phyloP scores from a whole-genome alignment of 2,329 filamentous ascomycete species.

The Plectosphaerella plurivora region DNA sequence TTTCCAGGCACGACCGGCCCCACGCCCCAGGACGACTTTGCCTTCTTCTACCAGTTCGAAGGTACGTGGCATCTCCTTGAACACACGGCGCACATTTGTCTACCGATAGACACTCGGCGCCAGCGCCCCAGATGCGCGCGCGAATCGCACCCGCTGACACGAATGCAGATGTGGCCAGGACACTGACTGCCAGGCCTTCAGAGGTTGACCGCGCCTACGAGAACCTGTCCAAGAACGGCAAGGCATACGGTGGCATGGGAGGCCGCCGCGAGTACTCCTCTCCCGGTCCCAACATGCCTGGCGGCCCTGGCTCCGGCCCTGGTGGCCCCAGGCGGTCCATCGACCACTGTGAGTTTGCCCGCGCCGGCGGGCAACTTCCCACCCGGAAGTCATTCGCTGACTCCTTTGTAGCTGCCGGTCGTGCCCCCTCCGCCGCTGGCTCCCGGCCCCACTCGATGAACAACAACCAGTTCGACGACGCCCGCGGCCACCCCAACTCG shows the following conservation, averaged over 20 bases:
- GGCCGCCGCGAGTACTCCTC: slow-evolving; percentile 79
- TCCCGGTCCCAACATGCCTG: slow-evolving; percentile 38
- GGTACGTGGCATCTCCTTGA: slow-evolving; percentile 55
- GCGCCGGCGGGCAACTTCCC: slow-evolving; percentile 12
- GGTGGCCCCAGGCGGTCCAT: slow-evolving; percentile 17
- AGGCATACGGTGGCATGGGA: slow-evolving; percentile 66
- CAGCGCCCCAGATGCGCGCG: slow-evolving; percentile 1
- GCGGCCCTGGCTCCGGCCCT: slow-evolving; percentile 17
- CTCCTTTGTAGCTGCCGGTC: slow-evolving; percentile 54
- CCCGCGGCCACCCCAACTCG: slow-evolving; percentile 64
- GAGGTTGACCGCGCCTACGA: slow-evolving; percentile 96
- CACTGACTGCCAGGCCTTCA: slow-evolving; percentile 31
- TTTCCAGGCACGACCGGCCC: slow-evolving; percentile 68
- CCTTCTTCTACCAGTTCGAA: slow-evolving; percentile 85
- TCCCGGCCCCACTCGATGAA: slow-evolving; percentile 79
- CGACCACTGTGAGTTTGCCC: slow-evolving; percentile 20
- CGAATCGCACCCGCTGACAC: slow-evolving; percentile 8
- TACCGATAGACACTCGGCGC: slow-evolving; percentile 1
- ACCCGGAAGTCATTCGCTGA: slow-evolving; percentile 15
- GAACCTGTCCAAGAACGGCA: slow-evolving; percentile 94
- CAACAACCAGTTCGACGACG: slow-evolving; percentile 76
- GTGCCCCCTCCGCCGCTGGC: slow-evolving; percentile 56
- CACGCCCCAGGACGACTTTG: slow-evolving; percentile 69
- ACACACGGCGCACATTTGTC: slow-evolving; percentile 3
- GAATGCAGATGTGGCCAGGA: slow-evolving; percentile 11